phyloP scores from a whole-genome alignment of 169 alveolate species.

The Plasmodium vinckei region DNA sequence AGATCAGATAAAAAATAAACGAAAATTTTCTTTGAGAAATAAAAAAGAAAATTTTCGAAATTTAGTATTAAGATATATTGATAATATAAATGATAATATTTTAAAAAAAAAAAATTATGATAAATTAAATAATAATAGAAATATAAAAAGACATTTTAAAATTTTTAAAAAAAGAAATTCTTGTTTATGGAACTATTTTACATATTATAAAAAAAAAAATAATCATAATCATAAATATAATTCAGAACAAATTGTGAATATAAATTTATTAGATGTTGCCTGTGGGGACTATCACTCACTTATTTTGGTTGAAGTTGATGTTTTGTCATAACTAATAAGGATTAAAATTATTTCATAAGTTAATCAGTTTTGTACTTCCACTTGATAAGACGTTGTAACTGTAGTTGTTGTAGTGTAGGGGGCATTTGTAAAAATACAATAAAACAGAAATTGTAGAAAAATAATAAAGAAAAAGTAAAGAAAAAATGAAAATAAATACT shows the following conservation, averaged over 20 bases:
- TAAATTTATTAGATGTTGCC: conserved; percentile 57
- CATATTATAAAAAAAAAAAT: conserved; percentile 44
- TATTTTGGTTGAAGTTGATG: conserved; percentile 44
- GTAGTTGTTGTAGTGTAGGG: too few species aligned
- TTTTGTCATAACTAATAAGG: not conserved
- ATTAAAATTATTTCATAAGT: too few species aligned
- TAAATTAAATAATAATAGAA: conserved; percentile 12
- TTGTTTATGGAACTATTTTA: conserved; percentile 73
- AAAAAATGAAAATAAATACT: too few species aligned
- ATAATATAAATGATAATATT: conserved; percentile 39
- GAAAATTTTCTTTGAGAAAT: conserved; percentile 22
- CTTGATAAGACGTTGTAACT: too few species aligned
- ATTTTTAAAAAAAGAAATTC: conserved; percentile 66
- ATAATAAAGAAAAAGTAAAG: too few species aligned
- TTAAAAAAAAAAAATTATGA: conserved; percentile 1
- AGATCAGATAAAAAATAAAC: not conserved
- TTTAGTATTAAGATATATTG: conserved; percentile 42
- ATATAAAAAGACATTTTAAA: conserved; percentile 46
- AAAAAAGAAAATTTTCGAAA: conserved; percentile 37
- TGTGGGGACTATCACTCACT: conserved; percentile 72
- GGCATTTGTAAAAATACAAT: too few species aligned
- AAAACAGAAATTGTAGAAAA: too few species aligned
- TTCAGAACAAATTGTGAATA: conserved; percentile 46
- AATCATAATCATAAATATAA: not conserved
- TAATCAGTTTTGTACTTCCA: too few species aligned